Evolutionary conservation across 352 stramenopile genomes (phyloP), one percentile per base, ranked within the genome.

Genomic region (Peronospora farinosa): DNA sequence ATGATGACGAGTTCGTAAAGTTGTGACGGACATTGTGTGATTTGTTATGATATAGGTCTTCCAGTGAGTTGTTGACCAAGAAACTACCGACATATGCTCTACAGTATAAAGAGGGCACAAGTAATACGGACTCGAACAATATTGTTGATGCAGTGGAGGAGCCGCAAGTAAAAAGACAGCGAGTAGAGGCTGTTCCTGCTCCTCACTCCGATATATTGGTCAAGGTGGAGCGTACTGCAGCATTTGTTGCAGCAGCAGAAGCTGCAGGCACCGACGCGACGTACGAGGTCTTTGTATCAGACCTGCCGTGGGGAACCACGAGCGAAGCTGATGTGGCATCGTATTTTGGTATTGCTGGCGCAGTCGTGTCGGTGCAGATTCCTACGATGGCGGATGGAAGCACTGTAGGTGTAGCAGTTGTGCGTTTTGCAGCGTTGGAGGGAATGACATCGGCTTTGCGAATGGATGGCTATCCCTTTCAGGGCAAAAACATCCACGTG

Each of bases 381-480:
- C 76, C 76, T 12, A 85, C 67, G 13, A 87, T 85, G 69, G 54
- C 72, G n/a, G 71, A 83, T 47, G 69, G 76, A 42, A 85, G 72
- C 51, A 87, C 76, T 10, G 76, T 87, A 15, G 76, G 74, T 38
- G 70, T 86, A 13, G 74, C 77, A 5, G 67, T 88, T 47, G 67
- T 88, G 39, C 68, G 64, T 7, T 88, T 88, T 55, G 61, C 57
- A 2, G 45, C 64, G 10, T 48, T 69, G n/a, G 72, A 83, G 15
- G 65, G 72, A 19, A 73, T 80, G 58, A 65, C 58, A 42, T 63
- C 68, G 3, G 76, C 76, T 25, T 47, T 88, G 57, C 63, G 62
- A 25, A 84, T 88, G 77, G 67, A 86, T 38, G 69, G 74, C 16
- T 86, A 83, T 51, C 74, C 76, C 13, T 86, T 84, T 39, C 71